These are phyloP conservation scores for Yamadazyma mexicana DNA, from an alignment of 1,139 yeast genomes.

Conservation along the genomic window DNA sequence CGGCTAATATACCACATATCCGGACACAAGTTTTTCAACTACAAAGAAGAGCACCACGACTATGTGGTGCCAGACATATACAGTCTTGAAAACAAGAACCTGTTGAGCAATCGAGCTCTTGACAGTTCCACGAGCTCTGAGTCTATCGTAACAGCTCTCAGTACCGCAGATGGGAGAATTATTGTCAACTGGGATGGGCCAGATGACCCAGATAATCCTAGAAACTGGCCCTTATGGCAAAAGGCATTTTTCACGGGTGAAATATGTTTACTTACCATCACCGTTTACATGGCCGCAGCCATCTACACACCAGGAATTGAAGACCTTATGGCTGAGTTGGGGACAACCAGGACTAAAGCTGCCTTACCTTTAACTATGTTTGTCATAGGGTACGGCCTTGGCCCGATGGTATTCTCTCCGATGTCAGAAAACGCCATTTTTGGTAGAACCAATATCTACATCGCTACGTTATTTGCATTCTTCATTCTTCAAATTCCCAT, in stretches of 20 bases:
- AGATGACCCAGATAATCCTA: constrained; percentile 33
- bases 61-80: constrained; percentile 37
- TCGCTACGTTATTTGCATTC: constrained; percentile 30
- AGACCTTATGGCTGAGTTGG: constrained; percentile 41
- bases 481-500: constrained; percentile 36
- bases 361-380: constrained; percentile 39
- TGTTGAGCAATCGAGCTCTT: too few relatives aligned
- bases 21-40: constrained; percentile 25
- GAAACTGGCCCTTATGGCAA: constrained; percentile 25
- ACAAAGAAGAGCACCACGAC: constrained; percentile 32
- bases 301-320: constrained; percentile 32
- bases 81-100: constrained; percentile 7
- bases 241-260: constrained; percentile 22
- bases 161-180: too few relatives aligned
- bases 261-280: constrained; percentile 23
- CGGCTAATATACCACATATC: constrained; percentile 33
- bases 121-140: background rate
- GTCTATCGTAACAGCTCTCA: too few relatives aligned
- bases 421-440: constrained; percentile 48
- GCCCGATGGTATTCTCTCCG: constrained; percentile 57
- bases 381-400: constrained; percentile 59
- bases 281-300: constrained; percentile 31
- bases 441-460: constrained; percentile 50
- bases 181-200: too few relatives aligned
- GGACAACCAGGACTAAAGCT: constrained; percentile 41